Evolutionary conservation across 768 basidiomycete species (phyloP), one percentile per base, ranked within the genome.

Genomic region (Russula brevipes): DNA sequence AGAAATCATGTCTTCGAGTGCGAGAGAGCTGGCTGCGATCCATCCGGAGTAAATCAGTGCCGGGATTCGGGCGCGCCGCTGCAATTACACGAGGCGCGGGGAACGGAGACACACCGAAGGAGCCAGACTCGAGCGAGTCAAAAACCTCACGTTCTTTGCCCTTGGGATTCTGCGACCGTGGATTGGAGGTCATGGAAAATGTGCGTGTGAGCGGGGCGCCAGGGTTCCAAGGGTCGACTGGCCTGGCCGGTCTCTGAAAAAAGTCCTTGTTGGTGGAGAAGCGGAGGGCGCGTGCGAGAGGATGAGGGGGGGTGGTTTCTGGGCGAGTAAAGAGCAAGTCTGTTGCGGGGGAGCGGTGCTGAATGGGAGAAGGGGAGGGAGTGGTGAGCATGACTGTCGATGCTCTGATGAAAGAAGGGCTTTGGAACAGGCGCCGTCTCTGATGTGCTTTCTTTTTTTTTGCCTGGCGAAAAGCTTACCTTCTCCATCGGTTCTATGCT

Each of bases 91-190:
- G 66, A 45, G 65, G 44, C 39, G 63, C 58, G 30, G 9, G 42
- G 16, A 66, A 58, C 5, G 44, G 41, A 51, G 3, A 56, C 67
- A 38, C 50, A 68, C 67, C 17, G 30, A 59, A 68, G 0, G 64
- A 56, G 3, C 54, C 58, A 16, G 67, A 60, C 3, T 59, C 67
- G 24, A 63, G 47, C 16, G 64, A 36, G 53, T 68, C 66, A 16
- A 66, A 59, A 11, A 39, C 45, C 24, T 63, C 65, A 33, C 45
- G 66, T 39, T 66, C 67, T 35, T 68, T 68, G 33, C 67, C 67
- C 50, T 68, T 68, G 17, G 44, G 41, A 30, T 41, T 59, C 24
- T 24, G 24, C 19, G 56, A 19, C 50, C 16, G 46, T 38, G 38
- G 14, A 33, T 45, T 57, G 16, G 66, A 46, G 31, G 54, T 24